Base-by-base conservation (phyloP, 2,329 filamentous ascomycete genomes). In the Colletotrichum trifolii region DNA sequence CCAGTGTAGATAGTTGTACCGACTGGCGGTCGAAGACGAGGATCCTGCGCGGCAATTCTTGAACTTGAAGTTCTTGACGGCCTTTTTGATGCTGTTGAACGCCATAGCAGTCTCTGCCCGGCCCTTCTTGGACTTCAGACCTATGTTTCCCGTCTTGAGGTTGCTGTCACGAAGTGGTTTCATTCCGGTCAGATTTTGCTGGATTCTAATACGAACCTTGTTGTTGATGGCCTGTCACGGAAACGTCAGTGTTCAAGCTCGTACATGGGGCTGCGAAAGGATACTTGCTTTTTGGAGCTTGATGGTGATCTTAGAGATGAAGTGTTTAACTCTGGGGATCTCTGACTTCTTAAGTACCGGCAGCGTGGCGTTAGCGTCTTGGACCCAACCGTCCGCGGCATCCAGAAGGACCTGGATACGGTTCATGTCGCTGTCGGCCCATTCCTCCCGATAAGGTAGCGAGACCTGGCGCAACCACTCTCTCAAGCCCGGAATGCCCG, bases 391-490 rank as follows among this genome's bases (percentile, higher is more conserved):
- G 12, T 66, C 36, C 2, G 60, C 63, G 1, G 65, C 67, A 9
- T 68, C 67, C 5, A 70, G 47, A 1, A 70, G 40, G 2, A 65
- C 61, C 8, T 62, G 59, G 7, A 61, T 46, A 13, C 54, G 40
- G 8, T 66, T 54, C 1, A 69, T 36, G 11, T 69, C 38, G 5
- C 35, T 12, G 4, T 67, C 59, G 1, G 58, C 50, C 45, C 48
- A 55, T 2, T 60, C 53, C n/a, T 68, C 64, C 11, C 69, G 53
- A 7, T 61, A 49, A 10, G 36, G 38, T 1, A 69, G 54, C 9
- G 67, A 60, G 8, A 60, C 40, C 0, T 52, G 38, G 7, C 48
- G 3, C 1, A 70, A 38, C 68, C 67, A 70, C 11, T 40, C 33
- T 17, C 39, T 47, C 6, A 70, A 46, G 13, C 25, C 38, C 3